These are phyloP conservation scores for Crepidotus variabilis DNA, from an alignment of 768 basidiomycete species.

Conservation along the genomic window DNA sequence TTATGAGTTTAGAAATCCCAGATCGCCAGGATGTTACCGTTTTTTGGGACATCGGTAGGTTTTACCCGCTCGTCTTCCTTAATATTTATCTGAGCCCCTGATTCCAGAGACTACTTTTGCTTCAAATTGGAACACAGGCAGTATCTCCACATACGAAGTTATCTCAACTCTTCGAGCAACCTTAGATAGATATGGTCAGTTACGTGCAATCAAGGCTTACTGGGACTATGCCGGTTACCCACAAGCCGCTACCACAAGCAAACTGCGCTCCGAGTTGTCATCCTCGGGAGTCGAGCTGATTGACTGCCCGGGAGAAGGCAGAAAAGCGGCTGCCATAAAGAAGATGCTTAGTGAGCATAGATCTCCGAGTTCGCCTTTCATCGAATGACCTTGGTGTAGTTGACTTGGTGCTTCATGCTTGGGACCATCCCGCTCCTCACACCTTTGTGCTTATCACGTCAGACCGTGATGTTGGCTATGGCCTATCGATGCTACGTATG, in stretches of 20 bases:
- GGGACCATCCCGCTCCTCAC: slow-evolving; percentile 45
- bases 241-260: slow-evolving; percentile 1
- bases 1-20: neutral
- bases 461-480: slow-evolving; percentile 65
- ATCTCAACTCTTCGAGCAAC: slow-evolving; percentile 22
- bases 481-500: slow-evolving; percentile 52
- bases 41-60: slow-evolving; percentile 27
- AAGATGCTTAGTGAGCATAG: slow-evolving; percentile 23
- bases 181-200: slow-evolving; percentile 13
- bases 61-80: neutral
- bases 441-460: slow-evolving; percentile 64
- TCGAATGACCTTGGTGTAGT: slow-evolving; percentile 30
- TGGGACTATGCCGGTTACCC: slow-evolving; percentile 15
- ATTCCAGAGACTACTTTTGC: slow-evolving; percentile 15
- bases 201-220: slow-evolving; percentile 21
- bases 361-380: neutral
- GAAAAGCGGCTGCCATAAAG: slow-evolving; percentile 24
- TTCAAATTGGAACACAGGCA: slow-evolving; percentile 5
- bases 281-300: slow-evolving; percentile 28
- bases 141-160: slow-evolving; percentile 18
- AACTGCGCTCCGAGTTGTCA: slow-evolving; percentile 24
- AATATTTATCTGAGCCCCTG: neutral
- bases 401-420: slow-evolving; percentile 65
- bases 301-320: slow-evolving; percentile 26
- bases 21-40: slow-evolving; percentile 13